These are phyloP conservation scores for Durusdinium trenchii DNA, from an alignment of 73 alveolate genomes.

Conservation along the genomic window DNA sequence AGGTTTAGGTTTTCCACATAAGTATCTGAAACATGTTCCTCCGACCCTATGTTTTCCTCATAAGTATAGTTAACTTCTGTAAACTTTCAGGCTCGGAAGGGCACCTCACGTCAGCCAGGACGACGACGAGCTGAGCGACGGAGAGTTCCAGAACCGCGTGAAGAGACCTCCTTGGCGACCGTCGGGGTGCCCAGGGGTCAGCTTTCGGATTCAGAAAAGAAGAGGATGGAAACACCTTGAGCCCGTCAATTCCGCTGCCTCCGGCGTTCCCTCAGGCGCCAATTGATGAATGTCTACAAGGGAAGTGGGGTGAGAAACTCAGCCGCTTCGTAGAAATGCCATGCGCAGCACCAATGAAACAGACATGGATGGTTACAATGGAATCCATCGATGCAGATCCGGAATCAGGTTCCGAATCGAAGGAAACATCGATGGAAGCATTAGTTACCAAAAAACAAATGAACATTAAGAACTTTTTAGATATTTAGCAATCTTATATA, in stretches of 20 bases:
- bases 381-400: neutral
- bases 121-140: constrained; percentile 53
- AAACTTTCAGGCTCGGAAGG: neutral
- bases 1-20: no score
- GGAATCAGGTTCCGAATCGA: constrained; percentile 16
- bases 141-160: neutral
- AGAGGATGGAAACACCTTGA: neutral
- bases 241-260: neutral
- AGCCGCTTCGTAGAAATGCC: neutral
- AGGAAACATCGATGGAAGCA: constrained; percentile 28
- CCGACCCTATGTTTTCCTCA: no score
- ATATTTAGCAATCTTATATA: no score
- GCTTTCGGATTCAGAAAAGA: neutral
- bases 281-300: constrained; percentile 25
- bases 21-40: no score
- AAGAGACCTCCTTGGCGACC: constrained; percentile 22
- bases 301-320: constrained; percentile 6
- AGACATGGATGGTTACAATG: neutral
- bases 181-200: neutral
- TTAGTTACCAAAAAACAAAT: neutral
- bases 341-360: neutral
- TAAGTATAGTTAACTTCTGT: neutral
- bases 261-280: neutral
- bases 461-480: neutral
- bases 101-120: neutral